Evolutionary conservation across 352 stramenopile genomes (phyloP), one percentile per base, ranked within the genome.

Genomic region (Globisporangium spinosum): DNA sequence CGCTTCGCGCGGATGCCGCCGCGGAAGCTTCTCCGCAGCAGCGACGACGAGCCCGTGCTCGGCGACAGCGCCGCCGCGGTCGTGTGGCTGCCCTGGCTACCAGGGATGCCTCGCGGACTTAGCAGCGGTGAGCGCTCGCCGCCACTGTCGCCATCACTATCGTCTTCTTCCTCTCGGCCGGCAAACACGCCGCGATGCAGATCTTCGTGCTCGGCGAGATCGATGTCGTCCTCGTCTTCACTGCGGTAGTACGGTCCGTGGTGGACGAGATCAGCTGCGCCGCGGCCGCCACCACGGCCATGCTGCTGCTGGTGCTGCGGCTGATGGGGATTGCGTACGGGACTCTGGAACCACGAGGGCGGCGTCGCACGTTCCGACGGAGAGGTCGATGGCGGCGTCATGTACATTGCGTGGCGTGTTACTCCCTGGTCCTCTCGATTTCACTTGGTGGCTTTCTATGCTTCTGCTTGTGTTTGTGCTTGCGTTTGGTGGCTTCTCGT

Each of bases 41-140:
- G 64, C 35, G 77, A 78, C 27, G 73, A 64, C 2, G 58, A 70
- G 17, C 78, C 80, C 12, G 76, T 89, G 56, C 77, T 91, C 1
- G 77, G 79, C 15, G 80, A 88, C 25, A 88, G 63, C 29, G 73
- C 78, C 15, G 73, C 72, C n/a, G 77, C 75, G 3, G 79, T 84
- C 23, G 63, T 62, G 29, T 60, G 32, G 5, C 22, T 58, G 45
- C 63, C 38, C 1, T 38, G 23, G 1, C 20, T 40, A 3, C 71
- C 69, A 32, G 10, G 51, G 29, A 29, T 60, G 57, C 35, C 35
- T 47, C 70, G 62, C 7, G 66, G 67, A 54, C 67, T 72, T 27
- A 89, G 66, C 45, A 91, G 71, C 49, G 80, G 80, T 59, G 82
- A 73, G 23, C 80, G 73, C 57, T 88, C 78, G 23, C 71, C 56